Base-by-base conservation (phyloP, 83 land plant species). In the Picea abies region DNA sequence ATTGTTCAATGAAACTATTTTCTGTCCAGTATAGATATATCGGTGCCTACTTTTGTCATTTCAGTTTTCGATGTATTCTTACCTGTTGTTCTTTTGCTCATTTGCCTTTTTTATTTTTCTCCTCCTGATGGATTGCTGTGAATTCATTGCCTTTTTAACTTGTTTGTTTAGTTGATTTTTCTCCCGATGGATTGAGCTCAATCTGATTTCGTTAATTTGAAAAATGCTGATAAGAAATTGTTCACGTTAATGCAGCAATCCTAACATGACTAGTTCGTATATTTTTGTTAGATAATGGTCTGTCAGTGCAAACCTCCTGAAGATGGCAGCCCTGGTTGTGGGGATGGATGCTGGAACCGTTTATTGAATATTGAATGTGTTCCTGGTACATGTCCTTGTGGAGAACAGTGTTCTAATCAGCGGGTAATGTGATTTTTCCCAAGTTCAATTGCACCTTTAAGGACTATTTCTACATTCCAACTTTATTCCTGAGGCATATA, bases 321-420 rank as follows among this genome's bases (percentile, higher is more conserved):
- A 71, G 92, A 92, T 82, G 95, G 95, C 11, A 80, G 85, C n/a
- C 72, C 76, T 32, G 99, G 96, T 11, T 97, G 99, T 87, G 92
- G 98, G 60, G 96, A 91, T 52, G 88, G 88, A 79, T 97, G 99
- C 85, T 67, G 92, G 81, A 97, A 97, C 75, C 91, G 96, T n/a
- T 88, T 95, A 90, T 90, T 97, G 76, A 93, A 88, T 80, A 92
- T 97, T 66, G 99, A 97, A 82, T 97, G 99, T 82, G 88, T 91
- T 80, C 85, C 87, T 81, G 94, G 96, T 63, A 94, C 92, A 15
- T 97, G 99, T 58, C 99, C 99, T 9, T 97, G 99, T 84, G 96
- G 99, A 12, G 94, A 92, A 20, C 84, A 86, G 11, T 97, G 99
- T 85, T 92, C 98, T 70, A 97, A 97, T 78, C 99, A 95, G 80